Conservation (phyloP, 352 stramenopile species). For the Pythium volutum region DNA sequence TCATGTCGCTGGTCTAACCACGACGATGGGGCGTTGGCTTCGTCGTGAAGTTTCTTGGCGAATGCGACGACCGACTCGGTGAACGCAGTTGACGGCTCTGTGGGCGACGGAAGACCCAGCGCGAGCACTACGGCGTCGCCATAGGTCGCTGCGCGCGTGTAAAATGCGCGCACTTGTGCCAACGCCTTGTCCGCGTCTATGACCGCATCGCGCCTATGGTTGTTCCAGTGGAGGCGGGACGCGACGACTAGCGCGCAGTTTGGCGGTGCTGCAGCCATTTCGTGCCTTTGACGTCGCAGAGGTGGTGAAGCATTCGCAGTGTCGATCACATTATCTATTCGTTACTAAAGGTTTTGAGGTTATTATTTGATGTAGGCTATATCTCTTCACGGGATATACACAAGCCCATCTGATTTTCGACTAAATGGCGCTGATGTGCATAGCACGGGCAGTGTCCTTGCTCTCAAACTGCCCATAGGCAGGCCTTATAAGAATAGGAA, state of each 20-base stretch:
- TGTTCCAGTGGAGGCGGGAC: conserved; percentile 70
- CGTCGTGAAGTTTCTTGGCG: conserved; percentile 34
- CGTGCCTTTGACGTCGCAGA: background rate
- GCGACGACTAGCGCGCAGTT: conserved; percentile 39
- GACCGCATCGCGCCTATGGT: conserved; percentile 39
- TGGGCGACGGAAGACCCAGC: conserved; percentile 37
- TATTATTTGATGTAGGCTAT: background rate
- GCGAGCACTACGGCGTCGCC: conserved; percentile 52
- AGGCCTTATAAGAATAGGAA: too few relatives aligned
- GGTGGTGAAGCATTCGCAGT: background rate
- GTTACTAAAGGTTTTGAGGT: conserved; percentile 3
- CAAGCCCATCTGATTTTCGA: conserved; percentile 11
- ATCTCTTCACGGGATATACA: background rate
- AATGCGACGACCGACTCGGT: conserved; percentile 32
- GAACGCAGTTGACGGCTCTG: conserved; percentile 12
- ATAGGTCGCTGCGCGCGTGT: conserved; percentile 44
- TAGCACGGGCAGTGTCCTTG: too few relatives aligned
- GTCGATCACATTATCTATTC: background rate
- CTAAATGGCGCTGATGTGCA: conserved; percentile 4
- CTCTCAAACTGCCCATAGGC: too few relatives aligned
- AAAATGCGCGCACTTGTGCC: conserved; percentile 48
- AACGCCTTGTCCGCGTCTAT: conserved; percentile 50
- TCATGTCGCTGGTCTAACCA: conserved; percentile 3
- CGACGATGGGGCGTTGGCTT: conserved; percentile 22
- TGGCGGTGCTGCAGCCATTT: background rate